Evolutionary conservation across 305 asterid species (phyloP), one percentile per base, ranked within the genome.

Genomic region (Petunia hybrid): DNA sequence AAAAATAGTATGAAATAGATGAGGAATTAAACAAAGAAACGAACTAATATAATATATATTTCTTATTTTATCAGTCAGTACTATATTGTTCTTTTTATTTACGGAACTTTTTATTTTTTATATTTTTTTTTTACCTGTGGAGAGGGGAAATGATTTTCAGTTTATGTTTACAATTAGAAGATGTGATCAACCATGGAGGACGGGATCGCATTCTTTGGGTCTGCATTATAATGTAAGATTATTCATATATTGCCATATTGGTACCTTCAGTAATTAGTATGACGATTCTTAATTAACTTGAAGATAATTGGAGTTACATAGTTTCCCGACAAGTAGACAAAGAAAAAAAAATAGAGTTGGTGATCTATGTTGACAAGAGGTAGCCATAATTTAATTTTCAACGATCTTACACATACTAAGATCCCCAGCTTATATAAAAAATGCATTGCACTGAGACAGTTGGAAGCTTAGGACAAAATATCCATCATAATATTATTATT

Each of bases 281-380:
- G 39, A 8, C 3, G 38, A 7, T 16, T 60, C 12, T 16, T 60
- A 67, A 36, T 40, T n/a, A 0, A 0, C 31, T 22, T 22, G 0
- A 22, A 22, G 31, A 22, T 22, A 42, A 42, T 67, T 14, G 39
- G 76, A 42, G 76, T 42, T 68, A 42, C 76, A 68, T 68, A 67
- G 85, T 71, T 75, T 45, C 83, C 81, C 66, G 53, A 83, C 62
- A 69, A 53, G 41, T 69, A 38, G 79, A 86, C 85, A 81, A 78
- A 65, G 31, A 22, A 35, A 12, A 40, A 5, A 2, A 62, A 63
- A 84, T 9, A 36, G n/a, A 8, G 39, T 60, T 1, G 38, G 22
- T 59, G 36, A 22, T 61, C 40, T 61, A 61, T 22, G 40, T 40
- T 61, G 39, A 8, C 46, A 16, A 67, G 38, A 42, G 40, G 39